Percentiles rank a stretch among this genome's conserved stretches.
Conservation (phyloP, 441 rosid genomes). For the Adansonia rubrostipa region DNA sequence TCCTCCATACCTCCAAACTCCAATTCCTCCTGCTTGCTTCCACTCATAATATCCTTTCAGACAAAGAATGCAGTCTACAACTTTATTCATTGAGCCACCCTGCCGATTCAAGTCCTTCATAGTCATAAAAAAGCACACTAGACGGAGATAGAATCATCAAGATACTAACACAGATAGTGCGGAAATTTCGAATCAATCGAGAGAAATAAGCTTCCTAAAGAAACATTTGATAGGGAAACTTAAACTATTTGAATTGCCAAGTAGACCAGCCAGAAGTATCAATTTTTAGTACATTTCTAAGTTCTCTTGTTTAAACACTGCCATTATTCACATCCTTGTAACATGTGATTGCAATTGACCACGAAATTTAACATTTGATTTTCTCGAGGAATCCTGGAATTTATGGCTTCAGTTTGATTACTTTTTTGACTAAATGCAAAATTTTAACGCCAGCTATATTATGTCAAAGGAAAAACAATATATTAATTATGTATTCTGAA, state of each 20-base stretch:
- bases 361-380: too few species aligned
- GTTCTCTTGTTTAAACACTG: not conserved
- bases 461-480: too few species aligned
- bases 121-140: constrained; percentile 13
- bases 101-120: constrained; percentile 31
- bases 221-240: not conserved
- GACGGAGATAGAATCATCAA: not conserved
- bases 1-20: constrained; percentile 97
- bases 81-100: constrained; percentile 96
- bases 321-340: too few species aligned
- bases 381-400: too few species aligned
- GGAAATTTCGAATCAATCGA: not conserved
- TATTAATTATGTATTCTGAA: not conserved
- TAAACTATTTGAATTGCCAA: not conserved
- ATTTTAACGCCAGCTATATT: too few species aligned
- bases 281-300: not conserved
- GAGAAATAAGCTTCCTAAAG: not conserved
- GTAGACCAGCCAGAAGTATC: not conserved
- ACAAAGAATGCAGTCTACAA: constrained; percentile 95
- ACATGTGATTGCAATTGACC: too few species aligned
- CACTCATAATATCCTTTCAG: constrained; percentile 93
- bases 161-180: not conserved
- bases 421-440: too few species aligned
- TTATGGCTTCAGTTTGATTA: too few species aligned
- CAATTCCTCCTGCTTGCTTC: constrained; percentile 94